Evolutionary conservation across 148 eudicot species (phyloP).

Genomic region (Selenicereus undatus): DNA sequence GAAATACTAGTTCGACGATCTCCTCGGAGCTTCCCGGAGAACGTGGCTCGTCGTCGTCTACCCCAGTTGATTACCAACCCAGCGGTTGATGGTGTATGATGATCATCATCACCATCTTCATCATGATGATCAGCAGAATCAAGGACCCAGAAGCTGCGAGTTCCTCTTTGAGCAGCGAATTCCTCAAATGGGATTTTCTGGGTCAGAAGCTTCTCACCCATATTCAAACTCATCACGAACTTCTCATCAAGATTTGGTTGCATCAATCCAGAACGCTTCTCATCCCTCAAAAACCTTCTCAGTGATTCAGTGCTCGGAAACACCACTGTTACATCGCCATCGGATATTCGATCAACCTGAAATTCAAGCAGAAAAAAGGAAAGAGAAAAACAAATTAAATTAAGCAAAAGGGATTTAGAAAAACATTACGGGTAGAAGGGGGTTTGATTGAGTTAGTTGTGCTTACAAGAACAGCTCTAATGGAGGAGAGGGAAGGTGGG

Average conservation of each 20-base stretch:
- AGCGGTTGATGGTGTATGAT: slow-evolving; percentile 28
- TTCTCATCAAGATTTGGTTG: slow-evolving; percentile 66
- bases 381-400: neutral
- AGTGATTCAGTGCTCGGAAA: slow-evolving; percentile 65
- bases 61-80: slow-evolving; percentile 45
- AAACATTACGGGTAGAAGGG: neutral
- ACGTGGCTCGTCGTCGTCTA: slow-evolving; percentile 42
- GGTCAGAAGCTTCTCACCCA: slow-evolving; percentile 48
- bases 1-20: neutral
- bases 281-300: slow-evolving; percentile 34
- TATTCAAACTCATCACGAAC: slow-evolving; percentile 44
- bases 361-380: slow-evolving; percentile 10
- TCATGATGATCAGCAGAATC: slow-evolving; percentile 3
- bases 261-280: slow-evolving; percentile 27
- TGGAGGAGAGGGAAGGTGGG: slow-evolving; percentile 48
- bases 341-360: slow-evolving; percentile 62
- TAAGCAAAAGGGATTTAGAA: neutral
- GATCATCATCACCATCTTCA: slow-evolving; percentile 2
- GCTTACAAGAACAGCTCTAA: slow-evolving; percentile 66
- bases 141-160: slow-evolving; percentile 53
- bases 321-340: slow-evolving; percentile 47
- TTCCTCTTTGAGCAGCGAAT: slow-evolving; percentile 44
- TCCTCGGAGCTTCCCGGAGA: slow-evolving; percentile 39
- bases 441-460: neutral
- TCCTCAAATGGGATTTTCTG: slow-evolving; percentile 48